Evolutionary conservation across 306 rosid species (phyloP).

Genomic region (Fragaria nilgerrensis): DNA sequence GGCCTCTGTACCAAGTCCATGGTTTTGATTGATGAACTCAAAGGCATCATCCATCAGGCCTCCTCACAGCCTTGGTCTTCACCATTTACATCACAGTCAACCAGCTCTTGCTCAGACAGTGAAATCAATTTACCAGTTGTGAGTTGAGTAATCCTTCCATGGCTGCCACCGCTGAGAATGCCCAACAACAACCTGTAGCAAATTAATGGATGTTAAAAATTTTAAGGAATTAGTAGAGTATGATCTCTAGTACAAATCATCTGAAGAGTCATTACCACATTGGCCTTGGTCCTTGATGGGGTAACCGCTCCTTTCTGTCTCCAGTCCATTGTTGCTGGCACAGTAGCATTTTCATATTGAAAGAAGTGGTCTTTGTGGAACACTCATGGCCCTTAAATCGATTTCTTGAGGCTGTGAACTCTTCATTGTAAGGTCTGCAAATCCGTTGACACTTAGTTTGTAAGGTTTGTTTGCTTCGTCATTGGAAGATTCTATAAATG

Average conservation of each 20-base stretch:
- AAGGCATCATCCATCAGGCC: slow-evolving; percentile 46
- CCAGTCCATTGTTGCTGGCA: not conserved
- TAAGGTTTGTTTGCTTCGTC: not conserved
- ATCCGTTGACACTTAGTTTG: not conserved
- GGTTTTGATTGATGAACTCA: slow-evolving; percentile 37
- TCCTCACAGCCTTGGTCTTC: slow-evolving; percentile 45
- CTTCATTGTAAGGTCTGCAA: slow-evolving; percentile 1
- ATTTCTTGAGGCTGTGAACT: not conserved
- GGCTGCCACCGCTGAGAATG: slow-evolving; percentile 45
- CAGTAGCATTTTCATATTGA: not conserved
- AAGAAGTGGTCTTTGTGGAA: not conserved
- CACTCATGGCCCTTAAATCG: not conserved
- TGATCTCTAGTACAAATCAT: not conserved
- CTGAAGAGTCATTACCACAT: not conserved
- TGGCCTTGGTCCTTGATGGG: not conserved
- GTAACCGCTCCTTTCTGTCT: not conserved
- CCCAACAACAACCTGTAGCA: slow-evolving; percentile 28
- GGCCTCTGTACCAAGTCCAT: not conserved
- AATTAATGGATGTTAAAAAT: not conserved
- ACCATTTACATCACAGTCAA: slow-evolving; percentile 43
- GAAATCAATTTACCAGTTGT: slow-evolving; percentile 33
- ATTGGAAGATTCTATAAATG: not conserved
- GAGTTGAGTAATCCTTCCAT: slow-evolving; percentile 35
- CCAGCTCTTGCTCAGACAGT: slow-evolving; percentile 49
- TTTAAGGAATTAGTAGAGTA: not conserved